These are phyloP conservation scores for Neolecta irregularis DNA, from an alignment of 1,139 yeast genomes.

Conservation along the genomic window DNA sequence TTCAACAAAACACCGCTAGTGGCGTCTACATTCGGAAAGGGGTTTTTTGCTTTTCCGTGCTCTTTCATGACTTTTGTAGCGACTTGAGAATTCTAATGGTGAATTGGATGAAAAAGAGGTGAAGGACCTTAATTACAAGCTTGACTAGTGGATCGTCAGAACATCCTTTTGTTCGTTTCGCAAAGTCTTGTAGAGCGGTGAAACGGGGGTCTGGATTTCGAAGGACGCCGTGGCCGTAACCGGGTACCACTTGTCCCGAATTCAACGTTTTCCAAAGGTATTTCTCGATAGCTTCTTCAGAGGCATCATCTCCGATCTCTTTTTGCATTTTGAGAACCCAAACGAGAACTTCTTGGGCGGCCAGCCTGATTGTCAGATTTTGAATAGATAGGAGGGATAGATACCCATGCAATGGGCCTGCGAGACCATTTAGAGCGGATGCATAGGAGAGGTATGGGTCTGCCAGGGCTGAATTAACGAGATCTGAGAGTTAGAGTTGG, in stretches of 20 bases:
- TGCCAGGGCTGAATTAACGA: constrained; percentile 91
- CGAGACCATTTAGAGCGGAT: constrained; percentile 93
- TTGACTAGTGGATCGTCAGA: constrained; percentile 90
- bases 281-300: constrained; percentile 71
- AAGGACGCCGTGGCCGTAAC: constrained; percentile 94
- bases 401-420: constrained; percentile 97
- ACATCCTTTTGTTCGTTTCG: constrained; percentile 36
- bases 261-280: constrained; percentile 89
- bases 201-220: constrained; percentile 97
- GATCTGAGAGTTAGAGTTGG: constrained; percentile 37
- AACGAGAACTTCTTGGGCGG: constrained; percentile 95
- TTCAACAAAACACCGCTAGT: constrained; percentile 42
- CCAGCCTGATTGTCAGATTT: too few relatives aligned
- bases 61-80: constrained; percentile 41
- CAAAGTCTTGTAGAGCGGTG: constrained; percentile 96
- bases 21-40: constrained; percentile 50
- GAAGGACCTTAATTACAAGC: constrained; percentile 53
- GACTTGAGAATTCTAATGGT: too few relatives aligned
- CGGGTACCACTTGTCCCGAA: constrained; percentile 93
- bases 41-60: constrained; percentile 51
- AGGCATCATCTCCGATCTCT: constrained; percentile 56
- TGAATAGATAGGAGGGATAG: too few relatives aligned
- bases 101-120: too few relatives aligned
- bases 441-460: constrained; percentile 89
- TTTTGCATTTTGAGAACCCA: constrained; percentile 79